Evolutionary conservation across 495 filamentous ascomycete species (phyloP), one percentile per base, ranked within the genome.

Genomic region (Recurvomyces mirabilis): DNA sequence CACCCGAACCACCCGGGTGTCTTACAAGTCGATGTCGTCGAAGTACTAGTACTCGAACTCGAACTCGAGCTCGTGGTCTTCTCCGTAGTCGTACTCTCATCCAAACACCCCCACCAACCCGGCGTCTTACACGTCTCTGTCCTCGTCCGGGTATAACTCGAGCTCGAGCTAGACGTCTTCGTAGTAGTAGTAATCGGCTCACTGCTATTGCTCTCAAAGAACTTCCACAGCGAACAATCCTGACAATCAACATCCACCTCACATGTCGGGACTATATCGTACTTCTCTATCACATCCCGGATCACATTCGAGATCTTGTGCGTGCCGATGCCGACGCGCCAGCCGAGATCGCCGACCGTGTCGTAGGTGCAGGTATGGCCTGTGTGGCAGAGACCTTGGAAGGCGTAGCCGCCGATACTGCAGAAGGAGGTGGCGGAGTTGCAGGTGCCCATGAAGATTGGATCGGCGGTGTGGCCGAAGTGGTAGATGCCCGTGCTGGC

Each of bases 381-480:
- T 0, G 84, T 83, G 50, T 98, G 91, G 52, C 91, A 98, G 25
- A 79, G 72, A 14, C 84, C 81, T 61, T 98, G 88, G 69, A 98
- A 68, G 5, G 93, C 87, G 60, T 96, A 98, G 5, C 91, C 91
- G n/a, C 74, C 88, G 54, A 91, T 79, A 14, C 87, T 87, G 59
- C 91, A 98, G 5, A 74, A 72, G 11, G 88, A 84, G 20, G 82
- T 86, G 13, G 84, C 84, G 25, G 82, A 83, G 59, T 93, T 94
- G 62, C 91, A 98, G 9, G 81, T 82, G 22, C 91, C 91, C 72
- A 95, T 87, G 58, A 79, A 98, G 5, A 98, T 74, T 0, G 91
- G 91, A 63, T 98, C 91, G 6, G 93, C 91, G 4, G 85, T 96
- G 58, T 96, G 85, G 5, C 91, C 91, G 57, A 95, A 85, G 63